These are phyloP conservation scores for Trichosporon inkin DNA, from an alignment of 1,284 basidiomycete genomes.

Conservation along the genomic window DNA sequence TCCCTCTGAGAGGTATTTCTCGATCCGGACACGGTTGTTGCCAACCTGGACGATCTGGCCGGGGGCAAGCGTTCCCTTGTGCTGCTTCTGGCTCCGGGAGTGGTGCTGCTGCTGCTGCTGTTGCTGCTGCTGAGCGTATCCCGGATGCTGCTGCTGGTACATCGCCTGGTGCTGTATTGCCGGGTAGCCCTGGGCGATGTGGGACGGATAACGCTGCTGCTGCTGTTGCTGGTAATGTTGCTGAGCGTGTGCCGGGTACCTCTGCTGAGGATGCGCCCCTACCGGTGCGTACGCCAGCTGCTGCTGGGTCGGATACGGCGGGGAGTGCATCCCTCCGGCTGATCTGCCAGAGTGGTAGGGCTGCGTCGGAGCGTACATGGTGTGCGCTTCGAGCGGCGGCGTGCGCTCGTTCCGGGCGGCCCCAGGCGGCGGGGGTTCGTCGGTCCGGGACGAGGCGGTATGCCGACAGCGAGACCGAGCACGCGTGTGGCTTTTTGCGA, in stretches of 20 bases:
- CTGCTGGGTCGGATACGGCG: not conserved
- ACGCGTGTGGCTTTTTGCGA: not conserved
- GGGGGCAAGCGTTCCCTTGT: conserved; percentile 53
- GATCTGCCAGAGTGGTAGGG: not conserved
- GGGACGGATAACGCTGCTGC: not conserved
- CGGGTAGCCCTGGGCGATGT: conserved; percentile 1
- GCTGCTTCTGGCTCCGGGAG: conserved; percentile 21
- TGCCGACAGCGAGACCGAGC: conserved; percentile 1
- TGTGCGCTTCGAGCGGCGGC: not conserved
- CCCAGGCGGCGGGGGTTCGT: not conserved
- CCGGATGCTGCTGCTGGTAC: conserved; percentile 3
- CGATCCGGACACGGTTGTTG: conserved; percentile 78
- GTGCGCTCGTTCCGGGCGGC: not conserved
- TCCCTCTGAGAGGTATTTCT: conserved; percentile 90
- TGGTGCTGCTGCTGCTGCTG: conserved; percentile 1
- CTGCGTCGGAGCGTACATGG: conserved; percentile 7
- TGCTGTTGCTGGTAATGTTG: conserved; percentile 1
- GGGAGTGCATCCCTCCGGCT: not conserved
- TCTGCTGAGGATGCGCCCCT: not conserved
- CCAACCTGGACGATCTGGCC: conserved; percentile 90
- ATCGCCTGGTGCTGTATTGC: not conserved
- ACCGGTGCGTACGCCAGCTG: not conserved
- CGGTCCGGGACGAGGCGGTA: not conserved
- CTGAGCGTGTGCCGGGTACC: not conserved
- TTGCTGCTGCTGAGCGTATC: not conserved